phyloP scores from a whole-genome alignment of 371 early-diverging fungal species.

The Coemansia sp. region DNA sequence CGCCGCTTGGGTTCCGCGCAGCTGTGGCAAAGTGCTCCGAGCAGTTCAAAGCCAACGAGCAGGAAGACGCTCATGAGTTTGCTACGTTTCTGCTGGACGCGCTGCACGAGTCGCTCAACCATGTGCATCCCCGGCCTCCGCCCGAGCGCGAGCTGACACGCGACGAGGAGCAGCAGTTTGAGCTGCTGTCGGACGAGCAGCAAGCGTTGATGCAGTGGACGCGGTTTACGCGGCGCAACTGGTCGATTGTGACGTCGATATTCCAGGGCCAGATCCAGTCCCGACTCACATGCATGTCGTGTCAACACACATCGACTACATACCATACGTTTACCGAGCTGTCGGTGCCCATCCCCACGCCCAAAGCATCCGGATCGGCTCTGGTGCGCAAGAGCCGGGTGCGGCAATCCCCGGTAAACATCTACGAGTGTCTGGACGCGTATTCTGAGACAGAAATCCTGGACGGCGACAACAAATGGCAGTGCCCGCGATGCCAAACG shows the following conservation, averaged over 20 bases:
- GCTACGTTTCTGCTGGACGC: slow-evolving; percentile 86
- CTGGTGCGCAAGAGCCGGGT: slow-evolving; percentile 20
- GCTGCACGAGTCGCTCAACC: slow-evolving; percentile 85
- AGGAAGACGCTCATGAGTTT: slow-evolving; percentile 97
- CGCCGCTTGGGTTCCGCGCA: slow-evolving; percentile 61
- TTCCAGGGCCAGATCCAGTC: slow-evolving; percentile 88
- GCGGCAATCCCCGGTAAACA: slow-evolving; percentile 50
- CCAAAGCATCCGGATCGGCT: neutral
- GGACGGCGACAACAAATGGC: slow-evolving; percentile 88
- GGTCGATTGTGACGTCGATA: slow-evolving; percentile 56
- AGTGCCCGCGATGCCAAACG: slow-evolving; percentile 83
- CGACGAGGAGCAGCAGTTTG: slow-evolving; percentile 47
- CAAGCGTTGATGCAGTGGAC: slow-evolving; percentile 85
- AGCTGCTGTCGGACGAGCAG: slow-evolving; percentile 11
- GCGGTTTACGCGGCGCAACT: slow-evolving; percentile 56
- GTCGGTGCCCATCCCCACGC: slow-evolving; percentile 85
- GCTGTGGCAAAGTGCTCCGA: slow-evolving; percentile 43
- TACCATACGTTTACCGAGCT: slow-evolving; percentile 92
- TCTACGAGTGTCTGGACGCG: slow-evolving; percentile 81
- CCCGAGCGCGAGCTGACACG: slow-evolving; percentile 31
- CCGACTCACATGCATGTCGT: slow-evolving; percentile 50
- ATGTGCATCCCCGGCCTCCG: slow-evolving; percentile 32
- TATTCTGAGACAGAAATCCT: slow-evolving; percentile 84
- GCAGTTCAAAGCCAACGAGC: slow-evolving; percentile 56
- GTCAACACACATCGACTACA: slow-evolving; percentile 75